phyloP scores from a whole-genome alignment of 768 basidiomycete genomes.

The Amanita rubescens region DNA sequence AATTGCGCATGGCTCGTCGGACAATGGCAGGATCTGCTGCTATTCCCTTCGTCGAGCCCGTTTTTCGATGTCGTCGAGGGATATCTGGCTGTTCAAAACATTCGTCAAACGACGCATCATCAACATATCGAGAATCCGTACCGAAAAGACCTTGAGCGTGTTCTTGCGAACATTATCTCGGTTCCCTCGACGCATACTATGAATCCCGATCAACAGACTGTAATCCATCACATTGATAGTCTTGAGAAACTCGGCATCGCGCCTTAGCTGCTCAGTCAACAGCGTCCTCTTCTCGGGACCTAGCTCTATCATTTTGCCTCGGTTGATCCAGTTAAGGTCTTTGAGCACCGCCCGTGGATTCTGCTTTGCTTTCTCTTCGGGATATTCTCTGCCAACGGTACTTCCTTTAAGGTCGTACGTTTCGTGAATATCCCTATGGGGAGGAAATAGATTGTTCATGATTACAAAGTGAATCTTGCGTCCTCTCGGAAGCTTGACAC shows the following conservation, averaged over 20 bases:
- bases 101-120: not conserved
- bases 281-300: constrained; percentile 94
- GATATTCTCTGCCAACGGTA: constrained; percentile 80
- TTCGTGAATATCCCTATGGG: constrained; percentile 96
- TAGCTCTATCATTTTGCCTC: constrained; percentile 71
- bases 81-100: constrained; percentile 52
- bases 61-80: constrained; percentile 47
- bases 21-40: constrained; percentile 37
- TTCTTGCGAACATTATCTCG: constrained; percentile 86
- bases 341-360: constrained; percentile 91
- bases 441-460: constrained; percentile 99
- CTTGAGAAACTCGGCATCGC: constrained; percentile 84
- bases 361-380: constrained; percentile 71
- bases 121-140: constrained; percentile 38
- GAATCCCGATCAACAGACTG: constrained; percentile 88
- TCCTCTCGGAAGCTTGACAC: constrained; percentile 92
- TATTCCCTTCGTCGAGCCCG: constrained; percentile 63
- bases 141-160: constrained; percentile 88
- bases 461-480: constrained; percentile 98
- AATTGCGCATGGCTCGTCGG: constrained; percentile 76
- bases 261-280: constrained; percentile 81
- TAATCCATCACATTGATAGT: constrained; percentile 92
- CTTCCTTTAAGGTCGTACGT: constrained; percentile 96
- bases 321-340: constrained; percentile 93
- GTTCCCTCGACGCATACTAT: constrained; percentile 87